Evolutionary conservation across 805 yeast species (phyloP).

Genomic region (Pichia occidentalis): DNA sequence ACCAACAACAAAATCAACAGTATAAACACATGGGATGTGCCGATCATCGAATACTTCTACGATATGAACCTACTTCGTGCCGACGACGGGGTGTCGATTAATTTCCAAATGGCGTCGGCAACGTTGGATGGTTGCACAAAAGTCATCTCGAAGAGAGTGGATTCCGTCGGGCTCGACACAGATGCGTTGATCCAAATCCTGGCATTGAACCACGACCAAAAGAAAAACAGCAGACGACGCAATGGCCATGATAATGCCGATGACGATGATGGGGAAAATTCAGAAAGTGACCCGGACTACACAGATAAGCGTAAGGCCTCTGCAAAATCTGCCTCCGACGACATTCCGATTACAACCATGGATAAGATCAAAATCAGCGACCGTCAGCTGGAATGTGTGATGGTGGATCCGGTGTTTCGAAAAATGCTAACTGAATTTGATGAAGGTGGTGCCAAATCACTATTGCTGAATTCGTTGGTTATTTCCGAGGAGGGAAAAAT

Average conservation of each 20-base stretch:
- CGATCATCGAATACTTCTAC: slow-evolving; percentile 46
- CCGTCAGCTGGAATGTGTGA: slow-evolving; percentile 3
- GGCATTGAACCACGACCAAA: slow-evolving; percentile 43
- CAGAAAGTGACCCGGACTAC: slow-evolving; percentile 7
- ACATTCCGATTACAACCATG: background rate
- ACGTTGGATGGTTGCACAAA: slow-evolving; percentile 51
- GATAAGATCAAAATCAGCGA: slow-evolving; percentile 4
- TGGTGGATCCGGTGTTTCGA: slow-evolving; percentile 67
- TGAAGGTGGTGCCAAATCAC: slow-evolving; percentile 75
- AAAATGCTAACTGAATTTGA: slow-evolving; percentile 73
- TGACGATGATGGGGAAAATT: slow-evolving; percentile 18
- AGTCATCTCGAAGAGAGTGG: slow-evolving; percentile 43
- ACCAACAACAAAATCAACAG: slow-evolving; percentile 39
- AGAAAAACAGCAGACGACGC: slow-evolving; percentile 1
- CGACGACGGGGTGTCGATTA: slow-evolving; percentile 39
- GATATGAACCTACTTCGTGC: slow-evolving; percentile 39
- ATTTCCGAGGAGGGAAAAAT: slow-evolving; percentile 49
- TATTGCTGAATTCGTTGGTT: slow-evolving; percentile 53
- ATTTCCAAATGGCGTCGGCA: slow-evolving; percentile 40
- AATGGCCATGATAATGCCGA: slow-evolving; percentile 7
- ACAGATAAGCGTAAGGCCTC: slow-evolving; percentile 28
- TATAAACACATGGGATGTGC: slow-evolving; percentile 44
- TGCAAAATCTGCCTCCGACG: slow-evolving; percentile 20
- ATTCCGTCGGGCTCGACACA: slow-evolving; percentile 30
- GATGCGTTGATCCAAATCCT: slow-evolving; percentile 41